Evolutionary conservation across 371 early-diverging fungal genomes (phyloP).

Genomic region (Circinella minor): DNA sequence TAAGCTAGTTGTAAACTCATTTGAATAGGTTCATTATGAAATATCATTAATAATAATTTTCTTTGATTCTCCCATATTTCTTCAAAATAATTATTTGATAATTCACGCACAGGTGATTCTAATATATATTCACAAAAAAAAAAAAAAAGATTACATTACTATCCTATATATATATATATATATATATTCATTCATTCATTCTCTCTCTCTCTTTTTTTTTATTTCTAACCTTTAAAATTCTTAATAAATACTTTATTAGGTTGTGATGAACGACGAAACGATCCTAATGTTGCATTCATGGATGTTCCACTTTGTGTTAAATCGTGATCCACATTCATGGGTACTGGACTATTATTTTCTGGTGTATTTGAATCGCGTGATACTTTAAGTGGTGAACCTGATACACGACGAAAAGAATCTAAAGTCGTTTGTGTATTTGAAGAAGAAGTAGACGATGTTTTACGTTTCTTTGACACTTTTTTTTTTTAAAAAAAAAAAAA

Average conservation of each 20-base stretch:
- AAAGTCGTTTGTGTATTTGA: slow-evolving; percentile 16
- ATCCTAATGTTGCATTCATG: slow-evolving; percentile 17
- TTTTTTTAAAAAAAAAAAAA: too few species aligned
- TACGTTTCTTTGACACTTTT: slow-evolving; percentile 23
- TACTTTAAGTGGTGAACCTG: slow-evolving; percentile 13
- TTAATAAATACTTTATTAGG: slow-evolving; percentile 61
- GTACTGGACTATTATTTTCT: not conserved
- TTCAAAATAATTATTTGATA: slow-evolving; percentile 67
- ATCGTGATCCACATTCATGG: slow-evolving; percentile 18
- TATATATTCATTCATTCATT: too few species aligned
- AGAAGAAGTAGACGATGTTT: slow-evolving; percentile 26
- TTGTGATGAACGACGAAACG: slow-evolving; percentile 21
- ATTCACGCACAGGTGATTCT: slow-evolving; percentile 56
- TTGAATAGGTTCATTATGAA: slow-evolving; percentile 53
- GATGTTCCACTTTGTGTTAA: not conserved
- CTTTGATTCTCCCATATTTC: slow-evolving; percentile 68
- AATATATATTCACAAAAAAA: too few species aligned
- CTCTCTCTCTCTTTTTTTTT: too few species aligned
- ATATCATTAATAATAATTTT: slow-evolving; percentile 68
- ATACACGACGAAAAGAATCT: slow-evolving; percentile 12
- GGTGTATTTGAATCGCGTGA: slow-evolving; percentile 12
- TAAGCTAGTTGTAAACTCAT: slow-evolving; percentile 82
- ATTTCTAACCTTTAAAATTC: slow-evolving; percentile 65
- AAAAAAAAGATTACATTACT: too few species aligned
- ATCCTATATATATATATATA: too few species aligned